Percentiles rank a stretch among this genome's conserved stretches.
Conservation (phyloP, 352 stramenopile genomes). For the Blastocystis sp. region DNA sequence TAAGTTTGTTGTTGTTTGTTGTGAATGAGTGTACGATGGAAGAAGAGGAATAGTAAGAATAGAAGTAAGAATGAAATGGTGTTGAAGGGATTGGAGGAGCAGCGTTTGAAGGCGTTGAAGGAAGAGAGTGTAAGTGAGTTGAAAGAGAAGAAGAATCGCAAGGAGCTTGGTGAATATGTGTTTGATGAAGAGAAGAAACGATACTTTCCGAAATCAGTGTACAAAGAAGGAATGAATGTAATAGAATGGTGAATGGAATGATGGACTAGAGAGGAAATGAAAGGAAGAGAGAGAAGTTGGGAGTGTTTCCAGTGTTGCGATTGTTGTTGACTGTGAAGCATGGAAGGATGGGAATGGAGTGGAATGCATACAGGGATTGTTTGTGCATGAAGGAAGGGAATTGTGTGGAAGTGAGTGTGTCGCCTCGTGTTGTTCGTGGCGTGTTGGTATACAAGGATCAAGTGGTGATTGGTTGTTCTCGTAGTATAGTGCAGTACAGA, state of each 20-base stretch:
- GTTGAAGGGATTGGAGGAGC: constrained; percentile 9
- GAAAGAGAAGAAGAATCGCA: background rate
- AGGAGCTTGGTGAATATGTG: background rate
- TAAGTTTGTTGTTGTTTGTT: background rate
- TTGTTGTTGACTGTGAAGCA: background rate
- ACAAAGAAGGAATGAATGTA: constrained; percentile 18
- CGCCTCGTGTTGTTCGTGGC: background rate
- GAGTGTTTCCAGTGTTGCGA: background rate
- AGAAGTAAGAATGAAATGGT: constrained; percentile 6
- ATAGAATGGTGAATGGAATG: constrained; percentile 15
- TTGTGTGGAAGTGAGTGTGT: background rate
- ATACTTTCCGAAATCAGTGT: constrained; percentile 47
- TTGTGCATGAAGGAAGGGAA: background rate
- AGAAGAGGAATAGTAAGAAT: background rate
- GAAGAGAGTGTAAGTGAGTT: background rate
- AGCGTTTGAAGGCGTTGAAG: background rate
- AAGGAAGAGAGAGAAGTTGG: background rate
- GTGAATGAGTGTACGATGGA: background rate
- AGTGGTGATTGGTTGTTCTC: background rate
- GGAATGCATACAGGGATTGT: background rate
- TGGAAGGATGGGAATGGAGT: background rate
- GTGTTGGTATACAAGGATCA: background rate
- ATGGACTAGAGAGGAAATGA: constrained; percentile 12
- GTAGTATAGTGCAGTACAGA: background rate
- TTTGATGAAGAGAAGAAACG: constrained; percentile 45